Evolutionary conservation across 2,329 filamentous ascomycete genomes (phyloP).

Genomic region (Penicillium freii): DNA sequence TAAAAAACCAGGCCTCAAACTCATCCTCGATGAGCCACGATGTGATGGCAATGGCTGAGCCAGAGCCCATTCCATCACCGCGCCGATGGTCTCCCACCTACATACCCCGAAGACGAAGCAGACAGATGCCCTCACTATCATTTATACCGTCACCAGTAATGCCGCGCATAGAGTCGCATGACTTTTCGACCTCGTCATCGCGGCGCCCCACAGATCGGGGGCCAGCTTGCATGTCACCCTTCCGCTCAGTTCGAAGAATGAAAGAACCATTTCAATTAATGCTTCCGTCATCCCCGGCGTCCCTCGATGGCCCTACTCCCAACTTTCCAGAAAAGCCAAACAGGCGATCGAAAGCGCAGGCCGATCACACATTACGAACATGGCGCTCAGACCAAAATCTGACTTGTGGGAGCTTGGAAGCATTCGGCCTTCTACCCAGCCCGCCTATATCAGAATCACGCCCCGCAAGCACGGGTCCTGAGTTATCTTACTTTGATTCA

Average conservation of each 20-base stretch:
- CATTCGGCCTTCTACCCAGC: slow-evolving; percentile 38
- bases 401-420: slow-evolving; percentile 30
- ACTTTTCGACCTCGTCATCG: slow-evolving; percentile 27
- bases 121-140: slow-evolving; percentile 36
- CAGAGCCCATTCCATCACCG: slow-evolving; percentile 23
- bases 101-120: slow-evolving; percentile 32
- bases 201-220: slow-evolving; percentile 29
- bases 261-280: slow-evolving; percentile 41
- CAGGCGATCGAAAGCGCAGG: slow-evolving; percentile 18
- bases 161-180: slow-evolving; percentile 30
- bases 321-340: slow-evolving; percentile 21
- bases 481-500: slow-evolving; percentile 30
- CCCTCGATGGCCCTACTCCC: slow-evolving; percentile 25
- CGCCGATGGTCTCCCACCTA: slow-evolving; percentile 29
- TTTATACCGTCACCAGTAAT: slow-evolving; percentile 33
- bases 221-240: slow-evolving; percentile 34
- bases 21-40: slow-evolving; percentile 21
- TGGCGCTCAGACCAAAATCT: slow-evolving; percentile 41
- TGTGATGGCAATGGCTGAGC: slow-evolving; percentile 16
- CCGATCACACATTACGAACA: slow-evolving; percentile 31
- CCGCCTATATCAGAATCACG: slow-evolving; percentile 38
- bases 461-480: slow-evolving; percentile 26
- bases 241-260: slow-evolving; percentile 42
- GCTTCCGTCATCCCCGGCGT: slow-evolving; percentile 35
- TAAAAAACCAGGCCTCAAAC: slow-evolving; percentile 22